Conservation (phyloP, 2,329 filamentous ascomycete species). For the Ophiostoma angusticollis region DNA sequence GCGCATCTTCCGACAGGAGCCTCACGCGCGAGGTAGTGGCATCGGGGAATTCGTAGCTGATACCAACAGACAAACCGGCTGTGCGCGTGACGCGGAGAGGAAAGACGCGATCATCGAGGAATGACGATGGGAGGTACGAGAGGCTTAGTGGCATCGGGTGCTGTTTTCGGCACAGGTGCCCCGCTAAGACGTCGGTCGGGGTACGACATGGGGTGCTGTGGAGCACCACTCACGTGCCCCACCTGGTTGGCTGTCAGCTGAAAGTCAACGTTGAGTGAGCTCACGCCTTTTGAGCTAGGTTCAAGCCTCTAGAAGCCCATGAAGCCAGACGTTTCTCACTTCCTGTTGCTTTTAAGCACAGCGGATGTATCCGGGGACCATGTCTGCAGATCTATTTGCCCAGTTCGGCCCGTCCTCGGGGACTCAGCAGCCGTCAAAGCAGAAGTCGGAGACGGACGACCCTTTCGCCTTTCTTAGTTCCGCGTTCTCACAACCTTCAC, state of each 20-base stretch:
- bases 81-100: conserved; percentile 32
- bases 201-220: conserved; percentile 6
- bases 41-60: no score
- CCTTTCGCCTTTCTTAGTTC: conserved; percentile 22
- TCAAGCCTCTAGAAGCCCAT: no score
- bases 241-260: conserved; percentile 1
- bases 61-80: no score
- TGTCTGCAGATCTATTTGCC: conserved; percentile 55
- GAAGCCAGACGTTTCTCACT: no score
- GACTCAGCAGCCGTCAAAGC: conserved; percentile 17
- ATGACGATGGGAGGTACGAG: neutral
- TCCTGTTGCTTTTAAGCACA: no score
- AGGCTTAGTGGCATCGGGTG: conserved; percentile 8
- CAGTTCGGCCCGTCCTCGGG: conserved; percentile 42
- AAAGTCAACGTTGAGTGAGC: neutral
- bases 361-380: conserved; percentile 18
- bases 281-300: no score
- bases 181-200: neutral
- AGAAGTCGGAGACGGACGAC: conserved; percentile 17
- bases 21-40: no score
- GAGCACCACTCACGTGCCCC: conserved; percentile 5
- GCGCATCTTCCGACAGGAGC: no score
- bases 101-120: neutral
- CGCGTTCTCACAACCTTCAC: conserved; percentile 11
- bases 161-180: conserved; percentile 1